These are phyloP conservation scores for Trypanosoma rangeli DNA, from an alignment of 208 protist genomes.

Conservation along the genomic window DNA sequence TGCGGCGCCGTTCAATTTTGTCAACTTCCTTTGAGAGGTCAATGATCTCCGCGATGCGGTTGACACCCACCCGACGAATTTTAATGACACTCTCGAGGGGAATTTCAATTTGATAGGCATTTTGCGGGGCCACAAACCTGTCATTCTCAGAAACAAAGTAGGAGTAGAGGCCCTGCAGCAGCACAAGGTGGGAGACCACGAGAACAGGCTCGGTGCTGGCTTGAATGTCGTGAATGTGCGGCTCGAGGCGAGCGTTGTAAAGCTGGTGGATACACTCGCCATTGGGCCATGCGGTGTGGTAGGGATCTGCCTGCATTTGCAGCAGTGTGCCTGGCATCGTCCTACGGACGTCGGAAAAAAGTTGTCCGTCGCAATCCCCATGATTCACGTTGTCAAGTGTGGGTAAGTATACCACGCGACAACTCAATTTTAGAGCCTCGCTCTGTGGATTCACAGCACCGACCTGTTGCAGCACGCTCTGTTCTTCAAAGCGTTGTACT, in stretches of 20 bases:
- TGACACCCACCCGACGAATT: constrained; percentile 62
- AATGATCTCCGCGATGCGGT: constrained; percentile 72
- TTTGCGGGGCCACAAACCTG: constrained; percentile 65
- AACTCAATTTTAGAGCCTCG: constrained; percentile 35
- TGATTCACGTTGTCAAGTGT: constrained; percentile 87
- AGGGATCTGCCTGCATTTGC: constrained; percentile 79
- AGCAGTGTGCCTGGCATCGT: constrained; percentile 83
- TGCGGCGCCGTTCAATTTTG: constrained; percentile 22
- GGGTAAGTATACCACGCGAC: constrained; percentile 82
- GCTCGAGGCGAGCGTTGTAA: constrained; percentile 85
- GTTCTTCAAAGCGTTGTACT: constrained; percentile 70
- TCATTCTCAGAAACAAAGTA: constrained; percentile 86
- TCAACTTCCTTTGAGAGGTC: constrained; percentile 59
- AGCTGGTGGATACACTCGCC: constrained; percentile 89
- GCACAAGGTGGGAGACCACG: constrained; percentile 75
- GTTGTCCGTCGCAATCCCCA: constrained; percentile 84
- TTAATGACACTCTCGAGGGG: constrained; percentile 77
- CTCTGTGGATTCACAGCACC: background rate
- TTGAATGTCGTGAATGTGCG: constrained; percentile 91
- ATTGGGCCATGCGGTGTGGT: constrained; percentile 88
- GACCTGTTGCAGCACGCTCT: constrained; percentile 35
- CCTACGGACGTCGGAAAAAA: constrained; percentile 61
- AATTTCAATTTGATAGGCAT: constrained; percentile 79
- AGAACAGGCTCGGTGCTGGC: constrained; percentile 74
- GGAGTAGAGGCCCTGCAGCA: constrained; percentile 85